These are phyloP conservation scores for Vitis labrusca DNA, from an alignment of 164 flowering plant genomes.

Conservation along the genomic window DNA sequence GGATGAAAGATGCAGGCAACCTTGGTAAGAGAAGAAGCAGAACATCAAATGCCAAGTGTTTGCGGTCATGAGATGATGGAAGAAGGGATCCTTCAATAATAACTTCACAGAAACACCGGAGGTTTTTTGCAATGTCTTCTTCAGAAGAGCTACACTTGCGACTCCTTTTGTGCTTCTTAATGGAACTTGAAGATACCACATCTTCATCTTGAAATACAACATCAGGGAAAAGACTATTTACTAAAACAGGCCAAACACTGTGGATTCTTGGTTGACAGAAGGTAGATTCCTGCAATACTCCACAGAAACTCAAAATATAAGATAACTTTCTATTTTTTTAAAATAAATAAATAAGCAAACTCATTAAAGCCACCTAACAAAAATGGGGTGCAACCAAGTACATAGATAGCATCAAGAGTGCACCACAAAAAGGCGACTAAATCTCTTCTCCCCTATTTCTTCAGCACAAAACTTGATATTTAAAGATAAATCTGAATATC, in stretches of 20 bases:
- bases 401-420: no score
- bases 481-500: constrained; percentile 2
- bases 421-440: no score
- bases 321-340: not conserved
- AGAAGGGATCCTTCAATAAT: constrained; percentile 86
- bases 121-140: constrained; percentile 57
- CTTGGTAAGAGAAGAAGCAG: constrained; percentile 77
- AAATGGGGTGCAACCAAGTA: no score
- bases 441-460: not conserved
- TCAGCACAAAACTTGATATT: not conserved
- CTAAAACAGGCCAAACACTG: constrained; percentile 75
- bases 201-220: constrained; percentile 49
- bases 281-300: constrained; percentile 76
- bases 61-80: constrained; percentile 90
- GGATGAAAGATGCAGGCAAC: constrained; percentile 66
- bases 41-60: constrained; percentile 83
- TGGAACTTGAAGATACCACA: constrained; percentile 32
- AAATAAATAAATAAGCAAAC: not conserved
- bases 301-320: constrained; percentile 8
- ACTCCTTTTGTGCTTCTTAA: constrained; percentile 70
- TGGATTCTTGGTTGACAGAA: constrained; percentile 96
- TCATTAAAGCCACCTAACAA: no score
- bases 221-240: constrained; percentile 71
- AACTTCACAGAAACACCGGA: constrained; percentile 63
- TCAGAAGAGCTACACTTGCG: constrained; percentile 66